Base-by-base conservation (phyloP, 129 eudicot species). In the Centella asiatica region DNA sequence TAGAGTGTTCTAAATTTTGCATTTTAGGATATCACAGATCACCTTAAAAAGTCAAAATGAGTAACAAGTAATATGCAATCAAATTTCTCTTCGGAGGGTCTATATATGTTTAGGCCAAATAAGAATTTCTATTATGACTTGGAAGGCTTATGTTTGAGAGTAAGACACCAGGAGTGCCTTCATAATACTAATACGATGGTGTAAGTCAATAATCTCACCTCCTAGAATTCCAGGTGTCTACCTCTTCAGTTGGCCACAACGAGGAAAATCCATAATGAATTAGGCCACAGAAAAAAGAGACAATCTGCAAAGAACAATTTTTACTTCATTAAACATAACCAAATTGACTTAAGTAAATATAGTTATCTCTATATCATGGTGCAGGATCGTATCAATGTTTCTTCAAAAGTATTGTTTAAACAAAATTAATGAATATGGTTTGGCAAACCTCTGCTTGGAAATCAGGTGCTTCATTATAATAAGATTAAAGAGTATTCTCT, bases 241-340 rank as follows among this genome's bases (percentile, higher is more conserved):
- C 76, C 51, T 83, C 89, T 29, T 69, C 74, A 1, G 73, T 67
- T 27, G 78, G 67, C 62, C 79, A 78, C 57, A 78, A 58, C 0
- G 80, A 59, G 42, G 72, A 59, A 79, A 78, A 66, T 26, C 75
- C 89, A 75, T 86, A 86, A 72, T 86, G 92, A 62, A 83, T 76
- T 68, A 77, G 55, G 74, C 97, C 93, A n/a, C 85, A 83, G 23
- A 74, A 60, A 69, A 90, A 86, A 24, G 97, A 87, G 57, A 90
- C 94, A 70, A 62, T 89, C 97, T 90, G 83, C 66, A 63, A 40
- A 66, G 5, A 18, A 23, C 31, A n/a, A 59, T 24, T 42, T 62
- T 19, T 12, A 65, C 8, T n/a, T 34, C 23, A 48, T 22, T 20
- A 24, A 72, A 66, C 52, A 54, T n/a, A 26, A 20, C 26, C 12